Conservation (phyloP, 306 rosid species). For the Alnus rubra region DNA sequence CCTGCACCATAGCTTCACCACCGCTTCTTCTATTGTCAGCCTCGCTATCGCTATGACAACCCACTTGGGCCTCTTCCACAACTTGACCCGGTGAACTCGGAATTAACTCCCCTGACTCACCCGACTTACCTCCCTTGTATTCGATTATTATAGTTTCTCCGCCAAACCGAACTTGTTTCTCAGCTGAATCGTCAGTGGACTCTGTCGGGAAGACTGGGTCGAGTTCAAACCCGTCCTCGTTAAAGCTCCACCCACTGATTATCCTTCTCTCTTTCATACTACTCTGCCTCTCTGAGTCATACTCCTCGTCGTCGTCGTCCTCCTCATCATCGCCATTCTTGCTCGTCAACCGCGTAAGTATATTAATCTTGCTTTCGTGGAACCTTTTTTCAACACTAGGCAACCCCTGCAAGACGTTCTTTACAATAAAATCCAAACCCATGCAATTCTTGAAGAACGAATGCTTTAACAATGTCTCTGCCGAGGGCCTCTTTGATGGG, state of each 20-base stretch:
- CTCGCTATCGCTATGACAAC: no score
- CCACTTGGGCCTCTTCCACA: no score
- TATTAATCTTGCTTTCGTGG: conserved; percentile 19
- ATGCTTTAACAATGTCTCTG: conserved; percentile 55
- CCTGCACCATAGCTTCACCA: conserved; percentile 11
- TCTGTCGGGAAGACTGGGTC: conserved; percentile 51
- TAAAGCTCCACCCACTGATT: conserved; percentile 70
- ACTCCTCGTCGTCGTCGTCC: background rate
- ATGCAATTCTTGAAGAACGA: conserved; percentile 50
- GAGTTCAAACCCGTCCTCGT: conserved; percentile 58
- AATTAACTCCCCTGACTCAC: conserved; percentile 6
- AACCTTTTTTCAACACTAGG: conserved; percentile 61
- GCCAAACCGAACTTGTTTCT: conserved; percentile 9
- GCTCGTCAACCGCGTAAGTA: background rate
- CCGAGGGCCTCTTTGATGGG: conserved; percentile 55
- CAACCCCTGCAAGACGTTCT: conserved; percentile 48
- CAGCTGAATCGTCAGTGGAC: background rate
- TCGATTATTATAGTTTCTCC: conserved; percentile 21
- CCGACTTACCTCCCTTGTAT: conserved; percentile 12
- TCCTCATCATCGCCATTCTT: background rate
- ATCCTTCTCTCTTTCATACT: conserved; percentile 33
- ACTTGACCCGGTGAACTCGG: background rate
- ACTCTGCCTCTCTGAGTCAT: background rate
- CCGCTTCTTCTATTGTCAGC: no score
- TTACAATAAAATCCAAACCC: conserved; percentile 41